phyloP scores from a whole-genome alignment of 2,329 filamentous ascomycete species.

The Xylariaceae sp. region DNA sequence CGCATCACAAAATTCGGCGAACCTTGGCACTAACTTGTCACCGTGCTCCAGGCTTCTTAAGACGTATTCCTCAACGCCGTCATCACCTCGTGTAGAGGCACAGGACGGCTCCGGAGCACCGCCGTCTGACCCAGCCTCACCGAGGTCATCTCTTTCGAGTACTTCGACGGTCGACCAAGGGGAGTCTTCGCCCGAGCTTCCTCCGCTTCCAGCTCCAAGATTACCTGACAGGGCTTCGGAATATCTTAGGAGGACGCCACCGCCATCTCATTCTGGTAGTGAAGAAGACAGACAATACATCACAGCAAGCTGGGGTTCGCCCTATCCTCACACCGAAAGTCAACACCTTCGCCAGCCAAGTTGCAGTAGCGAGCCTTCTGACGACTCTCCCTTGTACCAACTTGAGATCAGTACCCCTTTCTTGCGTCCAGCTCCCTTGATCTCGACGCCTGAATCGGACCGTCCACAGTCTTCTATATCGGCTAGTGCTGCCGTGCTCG shows the following conservation, averaged over 20 bases:
- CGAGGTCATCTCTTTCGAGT: constrained; percentile 62
- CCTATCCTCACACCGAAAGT: constrained; percentile 71
- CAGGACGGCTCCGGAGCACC: constrained; percentile 55
- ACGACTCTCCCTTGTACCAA: constrained; percentile 63
- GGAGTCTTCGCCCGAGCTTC: constrained; percentile 56
- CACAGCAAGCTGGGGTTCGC: constrained; percentile 90
- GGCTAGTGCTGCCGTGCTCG: constrained; percentile 62
- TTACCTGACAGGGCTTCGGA: constrained; percentile 59
- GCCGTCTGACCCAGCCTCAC: constrained; percentile 42
- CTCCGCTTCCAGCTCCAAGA: constrained; percentile 60
- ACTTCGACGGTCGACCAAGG: constrained; percentile 62
- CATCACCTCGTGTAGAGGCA: constrained; percentile 61
- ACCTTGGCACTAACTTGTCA: constrained; percentile 15
- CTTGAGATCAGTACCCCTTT: constrained; percentile 66
- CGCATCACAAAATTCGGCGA: constrained; percentile 11
- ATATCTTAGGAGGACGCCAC: constrained; percentile 54
- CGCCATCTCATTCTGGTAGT: constrained; percentile 31
- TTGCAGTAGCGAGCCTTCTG: constrained; percentile 61
- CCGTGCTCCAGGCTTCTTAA: constrained; percentile 45
- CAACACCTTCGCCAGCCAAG: constrained; percentile 53
- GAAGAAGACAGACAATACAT: constrained; percentile 51
- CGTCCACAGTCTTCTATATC: constrained; percentile 39
- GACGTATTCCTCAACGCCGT: constrained; percentile 58
- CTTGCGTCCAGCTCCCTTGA: constrained; percentile 57
- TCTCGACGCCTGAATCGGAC: constrained; percentile 43